These are phyloP conservation scores for Amanita muscaria DNA, from an alignment of 768 basidiomycete genomes.

Conservation along the genomic window DNA sequence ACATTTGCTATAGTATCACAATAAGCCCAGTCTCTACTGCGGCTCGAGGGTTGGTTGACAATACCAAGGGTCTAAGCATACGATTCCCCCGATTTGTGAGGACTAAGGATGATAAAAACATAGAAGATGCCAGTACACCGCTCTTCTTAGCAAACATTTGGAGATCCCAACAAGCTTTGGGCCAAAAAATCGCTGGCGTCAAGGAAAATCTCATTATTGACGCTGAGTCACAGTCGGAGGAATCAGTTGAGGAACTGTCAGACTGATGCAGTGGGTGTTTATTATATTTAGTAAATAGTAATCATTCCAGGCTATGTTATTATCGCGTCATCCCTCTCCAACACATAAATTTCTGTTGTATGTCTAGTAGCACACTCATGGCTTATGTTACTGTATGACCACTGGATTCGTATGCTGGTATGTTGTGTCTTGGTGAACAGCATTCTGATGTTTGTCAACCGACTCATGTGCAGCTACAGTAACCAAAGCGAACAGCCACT, in stretches of 20 bases:
- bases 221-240: slow-evolving; percentile 21
- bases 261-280: neutral
- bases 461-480: no score
- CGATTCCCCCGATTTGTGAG: slow-evolving; percentile 85
- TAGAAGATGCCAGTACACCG: slow-evolving; percentile 66
- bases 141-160: slow-evolving; percentile 65
- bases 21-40: slow-evolving; percentile 81
- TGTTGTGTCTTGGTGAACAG: no score
- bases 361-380: neutral
- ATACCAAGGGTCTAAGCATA: slow-evolving; percentile 61
- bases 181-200: slow-evolving; percentile 30
- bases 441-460: no score
- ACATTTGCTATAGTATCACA: slow-evolving; percentile 46
- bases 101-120: slow-evolving; percentile 61
- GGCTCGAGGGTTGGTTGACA: slow-evolving; percentile 49
- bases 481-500: neutral
- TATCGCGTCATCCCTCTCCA: no score
- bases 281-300: no score
- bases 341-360: neutral
- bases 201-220: slow-evolving; percentile 59
- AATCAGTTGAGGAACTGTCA: neutral
- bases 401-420: slow-evolving; percentile 44
- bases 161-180: slow-evolving; percentile 43
- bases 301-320: no score
- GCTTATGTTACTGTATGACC: slow-evolving; percentile 8